These are phyloP conservation scores for Venturia oleaginea DNA, from an alignment of 2,329 filamentous ascomycete genomes.

Conservation along the genomic window DNA sequence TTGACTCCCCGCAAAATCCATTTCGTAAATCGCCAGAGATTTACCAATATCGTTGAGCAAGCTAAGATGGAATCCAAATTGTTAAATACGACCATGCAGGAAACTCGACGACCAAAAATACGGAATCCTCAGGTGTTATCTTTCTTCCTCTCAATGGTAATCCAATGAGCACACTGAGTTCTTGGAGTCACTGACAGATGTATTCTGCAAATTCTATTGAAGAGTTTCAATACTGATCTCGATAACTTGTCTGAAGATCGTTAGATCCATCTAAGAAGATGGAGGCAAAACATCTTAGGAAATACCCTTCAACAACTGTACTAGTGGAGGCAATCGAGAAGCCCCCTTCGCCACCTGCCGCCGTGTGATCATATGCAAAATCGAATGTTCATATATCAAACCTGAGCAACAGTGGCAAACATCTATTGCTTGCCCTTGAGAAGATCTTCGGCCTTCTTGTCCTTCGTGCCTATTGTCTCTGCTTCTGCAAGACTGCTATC, in stretches of 20 bases:
- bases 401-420: background rate
- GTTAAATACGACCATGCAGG: no score
- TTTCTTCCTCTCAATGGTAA: no score
- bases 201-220: no score
- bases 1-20: no score
- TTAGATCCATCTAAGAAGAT: background rate
- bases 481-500: conserved; percentile 31
- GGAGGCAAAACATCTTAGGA: background rate
- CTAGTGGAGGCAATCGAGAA: background rate
- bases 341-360: background rate
- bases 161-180: no score
- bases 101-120: no score
- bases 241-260: no score
- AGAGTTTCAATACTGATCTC: background rate
- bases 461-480: conserved; percentile 32
- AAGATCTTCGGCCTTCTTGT: conserved; percentile 38
- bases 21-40: no score
- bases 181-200: no score
- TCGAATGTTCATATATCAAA: background rate
- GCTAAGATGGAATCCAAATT: no score
- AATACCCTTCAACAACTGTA: background rate
- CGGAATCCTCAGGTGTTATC: no score
- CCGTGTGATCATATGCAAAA: background rate
- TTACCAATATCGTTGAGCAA: no score
- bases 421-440: conserved; percentile 18